A percentile compares a stretch with the other conserved stretches of the same genome.
Evolutionary conservation across 345 rosid genomes (phyloP).

Genomic region (Salix brachista): DNA sequence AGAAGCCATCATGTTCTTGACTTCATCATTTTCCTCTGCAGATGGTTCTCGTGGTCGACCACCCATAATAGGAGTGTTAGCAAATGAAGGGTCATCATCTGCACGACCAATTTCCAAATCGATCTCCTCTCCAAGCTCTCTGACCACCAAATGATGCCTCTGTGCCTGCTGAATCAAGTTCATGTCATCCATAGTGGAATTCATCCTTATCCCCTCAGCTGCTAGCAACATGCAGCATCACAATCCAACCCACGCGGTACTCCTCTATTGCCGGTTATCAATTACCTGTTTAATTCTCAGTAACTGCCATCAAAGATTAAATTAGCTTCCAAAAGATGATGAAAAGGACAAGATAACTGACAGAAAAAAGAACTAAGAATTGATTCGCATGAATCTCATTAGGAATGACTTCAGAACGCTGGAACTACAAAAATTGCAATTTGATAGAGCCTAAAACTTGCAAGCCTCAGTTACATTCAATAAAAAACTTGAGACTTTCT

Average conservation of each 20-base stretch:
- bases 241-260: conserved; percentile 36
- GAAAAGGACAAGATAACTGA: not conserved
- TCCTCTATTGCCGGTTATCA: conserved; percentile 23
- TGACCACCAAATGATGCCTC: conserved; percentile 89
- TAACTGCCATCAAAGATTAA: conserved; percentile 6
- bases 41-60: conserved; percentile 65
- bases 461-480: too few relatives aligned
- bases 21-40: conserved; percentile 74
- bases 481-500: too few relatives aligned
- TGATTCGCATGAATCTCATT: not conserved
- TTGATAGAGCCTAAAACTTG: too few relatives aligned
- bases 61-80: conserved; percentile 63
- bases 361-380: not conserved
- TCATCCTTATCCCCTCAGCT: conserved; percentile 73
- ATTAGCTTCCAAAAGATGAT: not conserved
- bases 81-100: conserved; percentile 82
- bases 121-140: conserved; percentile 94
- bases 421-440: not conserved
- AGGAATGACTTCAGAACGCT: not conserved
- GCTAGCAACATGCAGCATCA: conserved; percentile 97
- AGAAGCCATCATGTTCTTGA: conserved; percentile 68
- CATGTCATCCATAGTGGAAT: conserved; percentile 92
- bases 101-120: conserved; percentile 97
- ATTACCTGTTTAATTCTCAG: conserved; percentile 13
- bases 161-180: conserved; percentile 95